Evolutionary conservation across 495 filamentous ascomycete species (phyloP).

Genomic region (Corynascus novoguineensis): DNA sequence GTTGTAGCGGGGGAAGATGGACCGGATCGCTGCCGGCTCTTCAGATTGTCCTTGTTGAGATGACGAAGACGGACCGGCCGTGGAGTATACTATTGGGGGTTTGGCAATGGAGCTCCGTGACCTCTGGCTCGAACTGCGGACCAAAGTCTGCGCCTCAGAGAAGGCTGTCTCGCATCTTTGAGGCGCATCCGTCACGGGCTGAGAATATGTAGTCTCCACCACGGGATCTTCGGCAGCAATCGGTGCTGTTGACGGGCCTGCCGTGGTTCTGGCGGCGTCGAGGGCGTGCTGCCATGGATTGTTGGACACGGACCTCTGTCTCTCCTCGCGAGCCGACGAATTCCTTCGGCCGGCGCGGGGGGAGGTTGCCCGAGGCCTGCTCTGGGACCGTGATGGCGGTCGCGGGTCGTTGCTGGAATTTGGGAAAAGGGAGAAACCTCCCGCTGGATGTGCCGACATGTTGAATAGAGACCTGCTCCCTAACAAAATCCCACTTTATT

Average conservation of each 20-base stretch:
- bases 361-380: conserved; percentile 31
- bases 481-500: neutral
- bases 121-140: conserved; percentile 41
- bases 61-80: conserved; percentile 22
- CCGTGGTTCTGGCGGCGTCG: conserved; percentile 20
- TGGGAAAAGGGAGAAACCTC: conserved; percentile 50
- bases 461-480: conserved; percentile 8
- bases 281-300: conserved; percentile 34
- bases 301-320: conserved; percentile 26
- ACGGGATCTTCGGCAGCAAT: conserved; percentile 23
- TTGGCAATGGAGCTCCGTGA: conserved; percentile 47
- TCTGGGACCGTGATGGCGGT: conserved; percentile 35
- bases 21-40: conserved; percentile 38
- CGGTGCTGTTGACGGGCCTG: conserved; percentile 22
- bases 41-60: conserved; percentile 18
- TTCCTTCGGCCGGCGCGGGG: conserved; percentile 29
- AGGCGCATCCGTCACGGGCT: conserved; percentile 34
- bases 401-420: conserved; percentile 32
- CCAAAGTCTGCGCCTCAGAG: conserved; percentile 47
- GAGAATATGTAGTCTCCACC: conserved; percentile 24
- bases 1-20: conserved; percentile 80
- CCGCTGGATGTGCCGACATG: conserved; percentile 36
- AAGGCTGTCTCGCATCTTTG: conserved; percentile 44
- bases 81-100: conserved; percentile 34
- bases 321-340: conserved; percentile 33